Percentiles rank a stretch among this genome's conserved stretches.
These are phyloP conservation scores for Albatrellus sp. DNA, from an alignment of 1,284 basidiomycete genomes.

Conservation along the genomic window DNA sequence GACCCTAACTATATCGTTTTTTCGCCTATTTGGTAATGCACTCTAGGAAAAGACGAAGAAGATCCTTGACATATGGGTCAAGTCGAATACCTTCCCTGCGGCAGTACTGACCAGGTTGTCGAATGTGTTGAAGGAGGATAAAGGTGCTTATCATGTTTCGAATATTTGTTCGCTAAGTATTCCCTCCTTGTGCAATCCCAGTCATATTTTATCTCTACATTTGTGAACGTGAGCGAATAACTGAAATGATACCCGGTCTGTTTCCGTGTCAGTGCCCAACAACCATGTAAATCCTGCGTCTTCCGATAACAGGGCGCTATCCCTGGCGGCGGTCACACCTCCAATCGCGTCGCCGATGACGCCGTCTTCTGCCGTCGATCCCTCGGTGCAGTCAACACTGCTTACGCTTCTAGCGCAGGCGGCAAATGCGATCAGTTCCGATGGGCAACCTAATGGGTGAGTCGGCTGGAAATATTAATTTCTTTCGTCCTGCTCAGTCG, in stretches of 20 bases:
- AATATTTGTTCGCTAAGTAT: conserved; percentile 68
- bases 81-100: conserved; percentile 74
- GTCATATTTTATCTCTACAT: conserved; percentile 30
- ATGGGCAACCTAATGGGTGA: conserved; percentile 14
- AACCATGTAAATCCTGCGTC: conserved; percentile 23
- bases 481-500: conserved; percentile 1
- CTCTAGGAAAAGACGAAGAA: conserved; percentile 88
- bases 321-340: conserved; percentile 13
- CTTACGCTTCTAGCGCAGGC: conserved; percentile 58
- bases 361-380: conserved; percentile 17
- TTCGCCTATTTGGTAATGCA: conserved; percentile 17
- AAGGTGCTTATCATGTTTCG: conserved; percentile 62
- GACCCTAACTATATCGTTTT: conserved; percentile 27
- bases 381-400: conserved; percentile 46
- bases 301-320: conserved; percentile 6
- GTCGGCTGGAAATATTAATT: conserved; percentile 2
- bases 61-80: conserved; percentile 90
- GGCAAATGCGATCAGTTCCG: conserved; percentile 19
- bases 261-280: conserved; percentile 52
- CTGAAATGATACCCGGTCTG: conserved; percentile 52
- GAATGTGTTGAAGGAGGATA: conserved; percentile 41
- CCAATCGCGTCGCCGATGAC: conserved; percentile 18
- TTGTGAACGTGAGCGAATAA: conserved; percentile 39
- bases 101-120: conserved; percentile 53
- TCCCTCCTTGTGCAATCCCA: conserved; percentile 51